These are phyloP conservation scores for Leptographium lundbergii DNA, from an alignment of 2,329 filamentous ascomycete genomes.

Conservation along the genomic window DNA sequence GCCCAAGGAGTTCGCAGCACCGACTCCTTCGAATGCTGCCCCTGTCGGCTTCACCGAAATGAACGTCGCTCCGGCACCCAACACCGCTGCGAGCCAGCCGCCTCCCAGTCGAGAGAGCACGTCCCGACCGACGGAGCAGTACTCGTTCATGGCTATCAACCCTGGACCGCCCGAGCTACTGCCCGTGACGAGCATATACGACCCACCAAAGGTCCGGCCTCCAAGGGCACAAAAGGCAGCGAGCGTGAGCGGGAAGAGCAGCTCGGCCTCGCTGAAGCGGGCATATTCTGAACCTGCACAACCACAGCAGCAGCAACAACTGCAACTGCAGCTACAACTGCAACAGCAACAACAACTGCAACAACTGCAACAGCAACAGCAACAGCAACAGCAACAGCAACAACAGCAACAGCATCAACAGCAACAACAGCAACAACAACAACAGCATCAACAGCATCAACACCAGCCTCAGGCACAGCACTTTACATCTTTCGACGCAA, in stretches of 20 bases:
- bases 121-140: slow-evolving; percentile 15
- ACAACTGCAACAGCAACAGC: neutral
- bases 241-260: neutral
- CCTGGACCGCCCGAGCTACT: slow-evolving; percentile 31
- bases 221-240: slow-evolving; percentile 2
- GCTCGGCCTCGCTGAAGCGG: slow-evolving; percentile 7
- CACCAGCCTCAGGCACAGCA: neutral
- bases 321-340: no score
- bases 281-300: slow-evolving; percentile 9
- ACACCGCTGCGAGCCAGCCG: slow-evolving; percentile 16
- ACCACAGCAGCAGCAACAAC: neutral
- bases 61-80: neutral
- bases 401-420: neutral
- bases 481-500: neutral
- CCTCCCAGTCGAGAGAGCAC: slow-evolving; percentile 10
- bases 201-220: slow-evolving; percentile 15
- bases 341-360: neutral
- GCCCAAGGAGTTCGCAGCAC: slow-evolving; percentile 1
- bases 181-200: slow-evolving; percentile 29
- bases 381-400: neutral
- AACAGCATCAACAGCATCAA: neutral
- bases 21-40: slow-evolving; percentile 1
- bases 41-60: neutral
- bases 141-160: slow-evolving; percentile 27
- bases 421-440: neutral